Evolutionary conservation across 352 stramenopile species (phyloP), one percentile per base, ranked within the genome.

Genomic region (Pythium periplocum): DNA sequence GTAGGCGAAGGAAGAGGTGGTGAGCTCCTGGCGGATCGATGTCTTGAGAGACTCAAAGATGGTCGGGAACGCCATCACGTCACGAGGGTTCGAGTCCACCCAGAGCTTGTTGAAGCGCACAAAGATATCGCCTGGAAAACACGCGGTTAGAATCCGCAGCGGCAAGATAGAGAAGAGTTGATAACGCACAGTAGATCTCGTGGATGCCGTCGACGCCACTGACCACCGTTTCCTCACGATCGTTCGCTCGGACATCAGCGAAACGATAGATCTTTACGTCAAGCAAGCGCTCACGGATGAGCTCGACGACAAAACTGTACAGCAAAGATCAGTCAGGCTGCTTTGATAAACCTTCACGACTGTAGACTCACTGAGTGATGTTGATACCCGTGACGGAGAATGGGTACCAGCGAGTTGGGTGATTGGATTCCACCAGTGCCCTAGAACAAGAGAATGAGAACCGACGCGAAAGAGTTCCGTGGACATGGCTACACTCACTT

Each of bases 371-470:
- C 75, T 72, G 72, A 2, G 84, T 94, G 56, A 94, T 80, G 59
- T 94, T 94, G 68, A 94, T 94, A 17, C 84, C 84, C 3, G 84
- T 93, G 7, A 92, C 78, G 6, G 82, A 75, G 50, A 94, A 94
- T 38, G 84, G 84, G 52, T 94, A 94, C 84, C 84, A 94, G 10
- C 80, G 73, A 31, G 78, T 90, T 37, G 78, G 84, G 49, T 94
- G 84, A 51, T 91, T 93, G 11, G 84, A 92, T 53, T 94, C 82
- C 8, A 77, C 73, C 38, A 94, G 56, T 0, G 81, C 80, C 32
- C 84, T 94, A 42, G 9, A 51, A 26, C 17, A 26, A 26, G 17
- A 26, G 17, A 26, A 26, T 26, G 17, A 26, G 17, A 26, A 26
- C 17, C 17, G 17, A 26, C 17, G 17, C 17, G 17, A 26, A 26